These are phyloP conservation scores for Chrysoporthe puriensis DNA, from an alignment of 2,329 filamentous ascomycete genomes.

Conservation along the genomic window DNA sequence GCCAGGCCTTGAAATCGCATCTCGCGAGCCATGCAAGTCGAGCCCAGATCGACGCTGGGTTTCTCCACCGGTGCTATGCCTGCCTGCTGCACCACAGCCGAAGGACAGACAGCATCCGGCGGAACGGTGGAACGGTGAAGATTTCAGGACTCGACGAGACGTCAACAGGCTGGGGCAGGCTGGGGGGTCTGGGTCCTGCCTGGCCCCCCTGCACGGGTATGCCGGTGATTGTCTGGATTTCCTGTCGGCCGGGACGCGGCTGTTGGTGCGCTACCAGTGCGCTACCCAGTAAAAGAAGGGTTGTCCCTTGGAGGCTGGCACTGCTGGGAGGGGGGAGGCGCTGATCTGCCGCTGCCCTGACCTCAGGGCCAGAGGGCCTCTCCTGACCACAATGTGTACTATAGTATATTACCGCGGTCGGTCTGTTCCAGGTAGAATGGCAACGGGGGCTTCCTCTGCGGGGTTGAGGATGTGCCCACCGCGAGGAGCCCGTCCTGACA, in stretches of 20 bases:
- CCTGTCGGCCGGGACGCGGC: background rate
- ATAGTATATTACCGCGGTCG: background rate
- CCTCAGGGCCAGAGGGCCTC: background rate
- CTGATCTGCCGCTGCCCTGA: background rate
- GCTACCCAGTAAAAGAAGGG: too few relatives aligned
- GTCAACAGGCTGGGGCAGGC: too few relatives aligned
- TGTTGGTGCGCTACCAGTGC: background rate
- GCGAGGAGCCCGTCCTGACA: background rate
- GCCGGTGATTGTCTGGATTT: background rate
- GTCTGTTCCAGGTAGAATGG: background rate
- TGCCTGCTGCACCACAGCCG: background rate
- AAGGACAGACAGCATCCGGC: background rate
- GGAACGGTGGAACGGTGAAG: background rate
- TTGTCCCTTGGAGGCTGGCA: background rate
- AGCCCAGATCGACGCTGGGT: slow-evolving; percentile 1
- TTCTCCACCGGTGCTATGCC: background rate
- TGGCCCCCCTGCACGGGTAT: background rate
- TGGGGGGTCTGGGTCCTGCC: background rate
- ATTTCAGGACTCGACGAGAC: too few relatives aligned
- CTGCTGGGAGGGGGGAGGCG: background rate
- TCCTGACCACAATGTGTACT: background rate
- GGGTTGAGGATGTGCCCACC: background rate
- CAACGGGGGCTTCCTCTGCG: background rate
- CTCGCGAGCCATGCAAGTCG: background rate
- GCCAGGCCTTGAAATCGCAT: background rate